These are phyloP conservation scores for Butyriboletus loyo DNA, from an alignment of 768 basidiomycete species.

Conservation along the genomic window DNA sequence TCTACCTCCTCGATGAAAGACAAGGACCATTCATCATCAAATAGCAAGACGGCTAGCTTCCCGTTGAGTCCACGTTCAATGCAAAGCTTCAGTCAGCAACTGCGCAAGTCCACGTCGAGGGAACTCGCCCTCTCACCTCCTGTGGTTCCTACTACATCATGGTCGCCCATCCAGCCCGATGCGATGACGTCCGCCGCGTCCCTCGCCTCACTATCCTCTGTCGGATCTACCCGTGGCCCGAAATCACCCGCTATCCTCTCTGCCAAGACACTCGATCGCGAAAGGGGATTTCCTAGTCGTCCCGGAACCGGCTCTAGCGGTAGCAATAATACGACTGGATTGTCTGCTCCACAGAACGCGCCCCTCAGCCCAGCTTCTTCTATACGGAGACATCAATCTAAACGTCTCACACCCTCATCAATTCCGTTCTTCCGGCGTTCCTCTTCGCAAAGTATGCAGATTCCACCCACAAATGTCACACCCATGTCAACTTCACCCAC, in stretches of 20 bases:
- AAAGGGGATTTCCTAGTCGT: conserved; percentile 51
- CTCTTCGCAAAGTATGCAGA: conserved; percentile 83
- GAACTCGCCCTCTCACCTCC: conserved; percentile 53
- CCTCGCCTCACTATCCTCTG: conserved; percentile 68
- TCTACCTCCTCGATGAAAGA: conserved; percentile 54
- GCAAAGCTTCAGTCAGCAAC: conserved; percentile 57
- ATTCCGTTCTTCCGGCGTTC: conserved; percentile 94
- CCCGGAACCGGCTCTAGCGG: conserved; percentile 75
- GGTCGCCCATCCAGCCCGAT: conserved; percentile 69
- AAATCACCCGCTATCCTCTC: conserved; percentile 42
- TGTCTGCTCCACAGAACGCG: conserved; percentile 51
- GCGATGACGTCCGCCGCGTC: conserved; percentile 81
- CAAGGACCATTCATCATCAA: conserved; percentile 34
- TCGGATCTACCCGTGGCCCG: conserved; percentile 59
- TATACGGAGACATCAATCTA: conserved; percentile 60
- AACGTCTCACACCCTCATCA: conserved; percentile 85
- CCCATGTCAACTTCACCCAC: conserved; percentile 49
- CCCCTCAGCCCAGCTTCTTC: conserved; percentile 75
- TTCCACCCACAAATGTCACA: conserved; percentile 44
- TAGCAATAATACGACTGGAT: conserved; percentile 60
- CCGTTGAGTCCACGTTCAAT: conserved; percentile 67
- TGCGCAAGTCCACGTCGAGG: conserved; percentile 68
- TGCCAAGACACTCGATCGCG: conserved; percentile 62
- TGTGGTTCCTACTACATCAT: conserved; percentile 44
- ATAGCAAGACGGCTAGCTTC: conserved; percentile 49